A percentile compares a stretch with the other conserved stretches of the same genome.
These are phyloP conservation scores for Neoarthrinium moseri DNA, from an alignment of 2,329 filamentous ascomycete species.

Conservation along the genomic window DNA sequence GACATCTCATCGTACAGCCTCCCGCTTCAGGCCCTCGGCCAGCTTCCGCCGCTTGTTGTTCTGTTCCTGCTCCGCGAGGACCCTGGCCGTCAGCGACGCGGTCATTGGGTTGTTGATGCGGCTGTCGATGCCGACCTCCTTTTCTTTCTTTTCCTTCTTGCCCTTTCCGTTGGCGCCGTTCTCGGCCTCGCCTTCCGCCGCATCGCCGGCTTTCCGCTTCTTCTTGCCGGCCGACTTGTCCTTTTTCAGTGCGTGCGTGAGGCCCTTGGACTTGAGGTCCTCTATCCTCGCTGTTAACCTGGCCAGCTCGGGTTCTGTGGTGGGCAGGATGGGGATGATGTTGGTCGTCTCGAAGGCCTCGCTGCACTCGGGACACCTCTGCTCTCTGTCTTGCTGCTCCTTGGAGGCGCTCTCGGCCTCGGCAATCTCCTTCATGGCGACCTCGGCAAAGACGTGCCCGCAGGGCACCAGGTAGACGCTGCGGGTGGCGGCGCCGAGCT, in stretches of 20 bases:
- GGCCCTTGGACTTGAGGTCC: constrained; percentile 38
- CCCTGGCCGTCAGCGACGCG: constrained; percentile 80
- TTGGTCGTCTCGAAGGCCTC: constrained; percentile 71
- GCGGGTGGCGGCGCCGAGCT: constrained; percentile 75
- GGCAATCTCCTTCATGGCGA: constrained; percentile 76
- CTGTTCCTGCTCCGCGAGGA: constrained; percentile 83
- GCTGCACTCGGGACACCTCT: constrained; percentile 69
- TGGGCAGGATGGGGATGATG: constrained; percentile 78
- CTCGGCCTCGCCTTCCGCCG: constrained; percentile 8
- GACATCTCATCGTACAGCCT: constrained; percentile 17
- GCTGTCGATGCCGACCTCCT: constrained; percentile 32
- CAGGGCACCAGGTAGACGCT: constrained; percentile 91
- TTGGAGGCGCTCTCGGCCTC: constrained; percentile 14
- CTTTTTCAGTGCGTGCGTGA: constrained; percentile 90
- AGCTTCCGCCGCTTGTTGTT: constrained; percentile 76
- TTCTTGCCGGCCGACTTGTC: constrained; percentile 65
- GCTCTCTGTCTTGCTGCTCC: constrained; percentile 34
- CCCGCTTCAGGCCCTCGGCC: constrained; percentile 39
- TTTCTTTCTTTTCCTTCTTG: constrained; percentile 51
- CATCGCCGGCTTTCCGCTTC: constrained; percentile 47
- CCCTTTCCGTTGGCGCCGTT: constrained; percentile 13
- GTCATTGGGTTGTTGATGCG: constrained; percentile 88
- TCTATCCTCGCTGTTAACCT: constrained; percentile 57
- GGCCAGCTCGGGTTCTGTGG: constrained; percentile 67
- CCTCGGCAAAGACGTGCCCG: constrained; percentile 89